These are phyloP conservation scores for Glycine soja DNA, from an alignment of 306 rosid genomes.

Conservation along the genomic window DNA sequence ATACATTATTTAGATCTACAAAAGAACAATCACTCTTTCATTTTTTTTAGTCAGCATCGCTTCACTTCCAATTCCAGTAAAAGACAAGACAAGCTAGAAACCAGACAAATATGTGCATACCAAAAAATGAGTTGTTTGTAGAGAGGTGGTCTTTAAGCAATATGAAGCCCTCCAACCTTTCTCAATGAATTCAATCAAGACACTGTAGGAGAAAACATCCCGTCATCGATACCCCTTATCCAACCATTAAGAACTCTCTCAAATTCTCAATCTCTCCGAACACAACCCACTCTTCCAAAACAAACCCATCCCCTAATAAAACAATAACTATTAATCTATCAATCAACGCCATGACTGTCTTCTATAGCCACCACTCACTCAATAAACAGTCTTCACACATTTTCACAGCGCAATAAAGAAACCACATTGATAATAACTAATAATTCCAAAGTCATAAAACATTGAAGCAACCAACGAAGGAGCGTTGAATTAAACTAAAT, in stretches of 20 bases:
- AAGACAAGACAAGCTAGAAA: constrained; percentile 77
- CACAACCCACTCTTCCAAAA: constrained; percentile 40
- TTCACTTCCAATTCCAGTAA: constrained; percentile 53
- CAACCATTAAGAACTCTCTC: constrained; percentile 70
- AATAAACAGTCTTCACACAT: constrained; percentile 34
- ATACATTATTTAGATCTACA: constrained; percentile 61
- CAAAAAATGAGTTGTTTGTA: constrained; percentile 94
- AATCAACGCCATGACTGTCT: background rate
- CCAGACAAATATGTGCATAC: constrained; percentile 89
- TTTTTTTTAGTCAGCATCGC: constrained; percentile 42
- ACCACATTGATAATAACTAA: background rate
- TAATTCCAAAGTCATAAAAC: constrained; percentile 4
- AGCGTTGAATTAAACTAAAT: background rate
- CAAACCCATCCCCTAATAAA: too few relatives aligned
- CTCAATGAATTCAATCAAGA: constrained; percentile 95
- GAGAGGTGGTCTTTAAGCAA: constrained; percentile 91
- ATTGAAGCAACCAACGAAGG: background rate
- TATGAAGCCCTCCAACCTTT: constrained; percentile 98
- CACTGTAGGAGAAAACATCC: constrained; percentile 99
- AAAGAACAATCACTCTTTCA: constrained; percentile 47
- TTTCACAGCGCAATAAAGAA: background rate
- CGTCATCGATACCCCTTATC: constrained; percentile 96
- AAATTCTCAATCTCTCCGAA: constrained; percentile 53
- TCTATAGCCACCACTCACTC: background rate
- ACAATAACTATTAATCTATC: background rate